Evolutionary conservation across 1,139 yeast species (phyloP), one percentile per base, ranked within the genome.

Genomic region (Magnusiomyces suaveolens): DNA sequence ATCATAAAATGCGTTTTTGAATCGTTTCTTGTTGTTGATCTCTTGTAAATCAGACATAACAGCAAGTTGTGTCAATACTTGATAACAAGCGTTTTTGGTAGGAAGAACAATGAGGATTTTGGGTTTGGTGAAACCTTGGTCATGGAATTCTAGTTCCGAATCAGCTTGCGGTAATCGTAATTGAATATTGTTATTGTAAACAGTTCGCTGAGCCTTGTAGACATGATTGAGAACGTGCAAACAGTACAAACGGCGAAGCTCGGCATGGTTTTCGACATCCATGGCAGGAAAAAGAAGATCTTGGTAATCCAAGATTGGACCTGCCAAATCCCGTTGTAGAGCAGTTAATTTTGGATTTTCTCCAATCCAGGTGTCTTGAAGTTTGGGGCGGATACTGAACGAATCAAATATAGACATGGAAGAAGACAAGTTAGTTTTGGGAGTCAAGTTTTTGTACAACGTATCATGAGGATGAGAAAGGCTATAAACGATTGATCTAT

Each of bases 51-150:
- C 89, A 2, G 92, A 80, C 41, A 84, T 71, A 43, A 75, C 72
- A 41, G 84, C 81, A 46, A 92, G 64, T 43, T 78, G 75, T 52
- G 80, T 78, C n/a, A 90, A 81, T 23, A 87, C 75, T 55, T 82
- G 82, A 66, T 80, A 81, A 49, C 95, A 88, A 2, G 86, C 75
- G 61, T 89, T 80, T 65, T 96, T 78, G 0, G 96, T 88, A 8
- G 99, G 97, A 50, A 88, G 73, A 43, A 92, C 70, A 3, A 92
- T 81, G 55, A 92, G 73, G 1, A 85, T 90, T 65, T 89, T 90
- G 0, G 98, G 96, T 58, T 97, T 77, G 0, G 97, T 90, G 66
- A 89, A 94, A 18, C 98, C 97, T 69, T 92, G 98, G 67, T 92
- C 98, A 57, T 95, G 74, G 58, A 78, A 75, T 63, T 88, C 96